Evolutionary conservation across 768 basidiomycete genomes (phyloP).

Genomic region (Panellus pusillus): DNA sequence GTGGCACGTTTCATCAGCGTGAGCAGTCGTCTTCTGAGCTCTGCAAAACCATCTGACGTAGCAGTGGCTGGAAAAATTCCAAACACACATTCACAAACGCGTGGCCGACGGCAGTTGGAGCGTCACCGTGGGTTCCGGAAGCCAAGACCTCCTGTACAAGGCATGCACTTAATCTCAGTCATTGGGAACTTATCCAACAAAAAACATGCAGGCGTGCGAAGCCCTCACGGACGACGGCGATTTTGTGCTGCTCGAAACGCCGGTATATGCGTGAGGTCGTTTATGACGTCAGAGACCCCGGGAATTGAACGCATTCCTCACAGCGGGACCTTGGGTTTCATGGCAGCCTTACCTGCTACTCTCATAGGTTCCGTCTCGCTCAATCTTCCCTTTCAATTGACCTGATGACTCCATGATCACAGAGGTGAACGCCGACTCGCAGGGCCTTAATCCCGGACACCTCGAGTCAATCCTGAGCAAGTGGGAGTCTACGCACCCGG

Average conservation of each 20-base stretch:
- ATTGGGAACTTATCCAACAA: neutral
- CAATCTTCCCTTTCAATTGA: neutral
- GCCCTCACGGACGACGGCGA: constrained; percentile 47
- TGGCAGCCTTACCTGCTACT: constrained; percentile 21
- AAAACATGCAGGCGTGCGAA: constrained; percentile 28
- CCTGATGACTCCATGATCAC: neutral
- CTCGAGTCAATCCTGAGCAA: constrained; percentile 45
- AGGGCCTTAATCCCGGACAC: constrained; percentile 50
- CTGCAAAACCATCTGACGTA: neutral
- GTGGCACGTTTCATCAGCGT: constrained; percentile 27
- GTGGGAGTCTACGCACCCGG: constrained; percentile 50
- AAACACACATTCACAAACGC: constrained; percentile 40
- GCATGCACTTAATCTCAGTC: constrained; percentile 9
- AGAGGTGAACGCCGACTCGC: constrained; percentile 61
- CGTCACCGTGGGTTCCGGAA: constrained; percentile 44
- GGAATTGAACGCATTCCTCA: neutral
- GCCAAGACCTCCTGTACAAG: constrained; percentile 50
- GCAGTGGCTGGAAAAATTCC: constrained; percentile 36
- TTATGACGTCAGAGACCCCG: neutral
- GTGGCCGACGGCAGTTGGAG: constrained; percentile 34
- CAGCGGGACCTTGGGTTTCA: constrained; percentile 17
- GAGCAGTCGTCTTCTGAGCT: neutral
- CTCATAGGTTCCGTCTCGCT: constrained; percentile 21
- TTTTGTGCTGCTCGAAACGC: constrained; percentile 45
- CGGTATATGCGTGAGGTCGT: constrained; percentile 30